Evolutionary conservation across 345 rosid species (phyloP).

Genomic region (Eucalyptus albens): DNA sequence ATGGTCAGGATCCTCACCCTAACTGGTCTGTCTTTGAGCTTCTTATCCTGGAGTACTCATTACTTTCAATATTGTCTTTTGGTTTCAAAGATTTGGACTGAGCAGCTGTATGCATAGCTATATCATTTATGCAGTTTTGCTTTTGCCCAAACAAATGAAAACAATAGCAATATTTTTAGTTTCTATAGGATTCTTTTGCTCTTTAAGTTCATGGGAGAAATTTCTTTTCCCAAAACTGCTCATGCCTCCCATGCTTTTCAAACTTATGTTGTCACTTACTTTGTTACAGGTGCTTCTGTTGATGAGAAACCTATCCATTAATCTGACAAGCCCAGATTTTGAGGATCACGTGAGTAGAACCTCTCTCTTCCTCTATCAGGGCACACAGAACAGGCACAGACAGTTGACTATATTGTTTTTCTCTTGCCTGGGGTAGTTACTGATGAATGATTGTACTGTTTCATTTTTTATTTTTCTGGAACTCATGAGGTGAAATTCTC

Average conservation of each 20-base stretch:
- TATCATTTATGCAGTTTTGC: not conserved
- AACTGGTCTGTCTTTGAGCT: not conserved
- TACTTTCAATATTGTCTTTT: not conserved
- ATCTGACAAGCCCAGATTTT: conserved; percentile 74
- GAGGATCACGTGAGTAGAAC: conserved; percentile 74
- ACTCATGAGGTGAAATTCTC: not conserved
- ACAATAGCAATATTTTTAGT: not conserved
- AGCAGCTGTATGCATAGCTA: not conserved
- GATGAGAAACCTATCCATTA: conserved; percentile 93
- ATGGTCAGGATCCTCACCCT: not conserved
- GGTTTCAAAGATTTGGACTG: not conserved
- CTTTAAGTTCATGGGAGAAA: not conserved
- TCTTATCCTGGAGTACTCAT: not conserved
- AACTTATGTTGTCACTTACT: not conserved
- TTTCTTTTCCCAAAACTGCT: not conserved
- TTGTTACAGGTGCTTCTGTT: conserved; percentile 57
- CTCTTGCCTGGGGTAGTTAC: not conserved
- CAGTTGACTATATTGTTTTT: not conserved
- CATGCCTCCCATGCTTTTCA: not conserved
- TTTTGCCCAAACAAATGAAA: not conserved
- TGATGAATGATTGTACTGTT: not conserved
- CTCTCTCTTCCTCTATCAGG: not conserved
- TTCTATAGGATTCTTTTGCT: not conserved
- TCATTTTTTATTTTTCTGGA: not conserved
- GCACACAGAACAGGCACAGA: not conserved